These are phyloP conservation scores for Neonectria sp. DNA, from an alignment of 2,329 filamentous ascomycete species.

Conservation along the genomic window DNA sequence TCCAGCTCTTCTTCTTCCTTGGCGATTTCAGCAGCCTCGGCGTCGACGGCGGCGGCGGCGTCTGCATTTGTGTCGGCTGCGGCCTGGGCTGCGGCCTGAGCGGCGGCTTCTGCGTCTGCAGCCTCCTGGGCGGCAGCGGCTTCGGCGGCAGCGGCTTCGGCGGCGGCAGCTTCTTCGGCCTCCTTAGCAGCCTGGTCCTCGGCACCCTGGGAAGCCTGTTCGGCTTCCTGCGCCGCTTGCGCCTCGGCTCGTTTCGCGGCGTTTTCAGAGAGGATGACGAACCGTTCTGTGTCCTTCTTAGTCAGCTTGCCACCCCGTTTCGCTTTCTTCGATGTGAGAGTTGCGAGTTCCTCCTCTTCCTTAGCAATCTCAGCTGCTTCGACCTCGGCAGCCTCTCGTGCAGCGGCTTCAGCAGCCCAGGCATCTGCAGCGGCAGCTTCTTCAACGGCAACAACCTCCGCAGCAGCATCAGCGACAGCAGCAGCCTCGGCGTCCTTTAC, in stretches of 20 bases:
- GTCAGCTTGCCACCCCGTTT: constrained; percentile 42
- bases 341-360: constrained; percentile 46
- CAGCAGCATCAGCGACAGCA: constrained; percentile 38
- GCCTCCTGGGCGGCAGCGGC: constrained; percentile 33
- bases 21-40: constrained; percentile 35
- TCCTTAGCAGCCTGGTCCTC: constrained; percentile 44
- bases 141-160: constrained; percentile 35
- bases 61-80: constrained; percentile 34
- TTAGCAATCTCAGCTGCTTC: constrained; percentile 47
- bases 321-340: constrained; percentile 40
- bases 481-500: constrained; percentile 33
- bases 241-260: constrained; percentile 41
- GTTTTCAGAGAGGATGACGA: constrained; percentile 35
- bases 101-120: constrained; percentile 38
- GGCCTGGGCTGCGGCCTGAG: constrained; percentile 38
- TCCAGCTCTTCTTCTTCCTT: constrained; percentile 46
- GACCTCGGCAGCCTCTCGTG: constrained; percentile 41
- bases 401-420: constrained; percentile 32
- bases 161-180: constrained; percentile 35
- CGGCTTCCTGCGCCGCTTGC: constrained; percentile 49
- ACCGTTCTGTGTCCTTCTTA: constrained; percentile 44
- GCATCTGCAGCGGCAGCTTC: constrained; percentile 45
- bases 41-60: constrained; percentile 25
- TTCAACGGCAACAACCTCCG: constrained; percentile 30
- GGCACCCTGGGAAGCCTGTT: constrained; percentile 43